phyloP scores from a whole-genome alignment of 1,139 yeast genomes.

The Kodamaea derodonti region DNA sequence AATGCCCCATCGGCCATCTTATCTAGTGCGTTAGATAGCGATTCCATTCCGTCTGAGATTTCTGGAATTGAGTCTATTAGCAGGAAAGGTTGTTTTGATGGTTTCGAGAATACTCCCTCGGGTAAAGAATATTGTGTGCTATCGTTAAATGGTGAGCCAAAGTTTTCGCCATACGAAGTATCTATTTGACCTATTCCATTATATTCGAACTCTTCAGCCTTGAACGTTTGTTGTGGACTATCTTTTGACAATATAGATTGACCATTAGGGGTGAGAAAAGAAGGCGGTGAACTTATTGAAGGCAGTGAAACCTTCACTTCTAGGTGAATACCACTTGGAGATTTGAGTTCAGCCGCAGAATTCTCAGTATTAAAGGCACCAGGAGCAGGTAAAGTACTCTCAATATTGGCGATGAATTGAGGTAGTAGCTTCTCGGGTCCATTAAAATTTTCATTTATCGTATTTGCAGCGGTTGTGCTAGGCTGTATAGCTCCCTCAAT shows the following conservation, averaged over 20 bases:
- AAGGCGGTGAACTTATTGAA: slow-evolving; percentile 2
- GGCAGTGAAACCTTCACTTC: neutral
- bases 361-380: too few species aligned
- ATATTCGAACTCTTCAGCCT: neutral
- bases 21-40: slow-evolving; percentile 26
- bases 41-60: slow-evolving; percentile 25
- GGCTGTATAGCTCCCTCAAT: neutral
- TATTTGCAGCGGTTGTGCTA: too few species aligned
- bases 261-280: slow-evolving; percentile 13
- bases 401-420: too few species aligned
- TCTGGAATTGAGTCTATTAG: slow-evolving; percentile 10
- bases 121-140: neutral
- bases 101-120: neutral
- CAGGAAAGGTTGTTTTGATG: neutral
- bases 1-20: slow-evolving; percentile 26
- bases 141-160: neutral
- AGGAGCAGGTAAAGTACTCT: too few species aligned
- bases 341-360: too few species aligned
- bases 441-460: too few species aligned
- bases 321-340: too few species aligned
- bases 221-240: neutral
- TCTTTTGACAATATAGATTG: slow-evolving; percentile 10
- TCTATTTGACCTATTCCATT: too few species aligned
- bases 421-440: too few species aligned
- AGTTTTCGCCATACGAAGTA: neutral